A percentile compares a stretch with the other conserved stretches of the same genome.
Evolutionary conservation across 1,139 yeast genomes (phyloP).

Genomic region (Saccharomyces hybrid): DNA sequence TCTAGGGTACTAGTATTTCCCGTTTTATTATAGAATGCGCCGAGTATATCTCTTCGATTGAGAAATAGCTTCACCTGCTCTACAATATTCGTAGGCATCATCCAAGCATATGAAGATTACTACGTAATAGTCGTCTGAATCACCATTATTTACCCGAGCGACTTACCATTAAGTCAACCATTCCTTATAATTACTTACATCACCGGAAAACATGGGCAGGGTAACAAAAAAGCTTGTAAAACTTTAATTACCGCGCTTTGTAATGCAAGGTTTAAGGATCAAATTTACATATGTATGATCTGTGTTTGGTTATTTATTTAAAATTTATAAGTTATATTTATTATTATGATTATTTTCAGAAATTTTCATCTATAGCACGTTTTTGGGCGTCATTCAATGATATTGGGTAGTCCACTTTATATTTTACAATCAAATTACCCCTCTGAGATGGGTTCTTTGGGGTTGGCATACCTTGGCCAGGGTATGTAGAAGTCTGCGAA

Average conservation of each 20-base stretch:
- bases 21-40: background rate
- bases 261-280: too few relatives aligned
- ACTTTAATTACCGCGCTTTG: too few relatives aligned
- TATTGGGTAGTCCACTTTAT: constrained; percentile 82
- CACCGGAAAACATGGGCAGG: too few relatives aligned
- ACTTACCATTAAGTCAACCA: background rate
- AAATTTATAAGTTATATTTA: background rate
- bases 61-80: background rate
- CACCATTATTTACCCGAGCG: background rate
- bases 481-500: constrained; percentile 63
- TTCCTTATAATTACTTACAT: background rate
- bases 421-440: constrained; percentile 74
- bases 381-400: constrained; percentile 65
- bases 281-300: background rate
- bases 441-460: constrained; percentile 70
- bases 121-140: background rate
- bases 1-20: background rate
- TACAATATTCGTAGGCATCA: background rate
- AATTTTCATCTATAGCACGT: constrained; percentile 49
- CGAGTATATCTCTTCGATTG: background rate
- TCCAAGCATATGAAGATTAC: background rate
- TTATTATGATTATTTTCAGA: constrained; percentile 24
- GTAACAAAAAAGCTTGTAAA: too few relatives aligned
- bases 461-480: constrained; percentile 94
- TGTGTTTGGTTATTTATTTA: background rate